These are phyloP conservation scores for Avicennia marina DNA, from an alignment of 257 asterid species.

Conservation along the genomic window DNA sequence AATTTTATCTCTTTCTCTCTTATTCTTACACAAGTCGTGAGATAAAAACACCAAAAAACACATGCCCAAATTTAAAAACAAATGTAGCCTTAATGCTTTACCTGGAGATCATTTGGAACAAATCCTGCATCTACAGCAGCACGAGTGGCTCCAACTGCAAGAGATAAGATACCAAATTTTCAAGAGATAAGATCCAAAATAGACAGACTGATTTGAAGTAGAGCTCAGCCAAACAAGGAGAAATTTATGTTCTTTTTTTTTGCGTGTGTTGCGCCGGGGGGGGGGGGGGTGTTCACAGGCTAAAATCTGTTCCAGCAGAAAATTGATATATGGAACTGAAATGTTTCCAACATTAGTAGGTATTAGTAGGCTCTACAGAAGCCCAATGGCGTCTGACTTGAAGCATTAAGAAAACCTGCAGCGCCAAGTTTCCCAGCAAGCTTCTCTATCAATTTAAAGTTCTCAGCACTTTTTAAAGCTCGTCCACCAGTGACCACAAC, in stretches of 20 bases:
- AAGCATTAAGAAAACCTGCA: conserved; percentile 55
- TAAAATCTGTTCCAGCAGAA: conserved; percentile 13
- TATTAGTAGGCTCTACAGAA: conserved; percentile 5
- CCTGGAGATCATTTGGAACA: conserved; percentile 98
- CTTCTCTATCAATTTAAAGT: conserved; percentile 85
- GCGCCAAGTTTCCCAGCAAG: conserved; percentile 99
- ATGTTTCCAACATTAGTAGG: neutral
- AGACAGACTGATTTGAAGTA: conserved; percentile 4
- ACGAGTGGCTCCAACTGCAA: conserved; percentile 95
- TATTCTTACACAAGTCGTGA: too few species aligned
- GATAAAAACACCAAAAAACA: too few species aligned
- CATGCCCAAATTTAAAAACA: too few species aligned
- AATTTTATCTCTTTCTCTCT: too few species aligned
- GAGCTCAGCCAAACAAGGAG: neutral
- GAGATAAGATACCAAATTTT: conserved; percentile 7
- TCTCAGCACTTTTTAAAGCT: conserved; percentile 89
- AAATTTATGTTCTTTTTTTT: too few species aligned
- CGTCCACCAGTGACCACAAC: conserved; percentile 87
- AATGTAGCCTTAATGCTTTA: conserved; percentile 23
- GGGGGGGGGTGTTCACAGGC: neutral
- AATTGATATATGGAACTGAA: conserved; percentile 1
- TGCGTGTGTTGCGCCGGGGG: too few species aligned
- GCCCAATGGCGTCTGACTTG: neutral
- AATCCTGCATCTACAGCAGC: conserved; percentile 99
- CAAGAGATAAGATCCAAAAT: conserved; percentile 9